A percentile compares a stretch with the other conserved stretches of the same genome.
Evolutionary conservation across 2,329 filamentous ascomycete species (phyloP).

Genomic region (Fusarium newnesense): DNA sequence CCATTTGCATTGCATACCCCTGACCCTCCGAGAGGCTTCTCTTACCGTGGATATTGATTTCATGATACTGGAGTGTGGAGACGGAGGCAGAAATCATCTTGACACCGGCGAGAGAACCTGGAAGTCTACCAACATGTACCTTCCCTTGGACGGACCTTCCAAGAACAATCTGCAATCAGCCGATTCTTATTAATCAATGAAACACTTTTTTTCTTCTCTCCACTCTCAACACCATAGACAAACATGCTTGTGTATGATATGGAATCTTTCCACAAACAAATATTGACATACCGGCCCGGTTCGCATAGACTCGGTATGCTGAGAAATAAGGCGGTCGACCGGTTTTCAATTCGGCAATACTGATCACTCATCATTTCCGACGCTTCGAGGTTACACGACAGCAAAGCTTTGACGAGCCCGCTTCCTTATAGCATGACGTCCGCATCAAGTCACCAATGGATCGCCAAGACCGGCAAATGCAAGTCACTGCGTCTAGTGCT

Average conservation of each 20-base stretch:
- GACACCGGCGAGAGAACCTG: background rate
- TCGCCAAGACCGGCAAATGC: constrained; percentile 31
- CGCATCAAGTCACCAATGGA: constrained; percentile 38
- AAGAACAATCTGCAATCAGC: background rate
- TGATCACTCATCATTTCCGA: constrained; percentile 10
- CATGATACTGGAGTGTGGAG: no score
- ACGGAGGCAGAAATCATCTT: background rate
- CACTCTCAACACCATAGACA: constrained; percentile 1
- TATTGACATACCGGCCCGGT: constrained; percentile 16
- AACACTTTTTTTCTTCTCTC: background rate
- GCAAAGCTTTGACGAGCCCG: background rate
- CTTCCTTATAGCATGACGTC: constrained; percentile 37
- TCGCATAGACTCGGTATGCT: constrained; percentile 16
- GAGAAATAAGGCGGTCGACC: constrained; percentile 1
- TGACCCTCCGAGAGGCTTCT: no score
- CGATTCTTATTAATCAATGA: background rate
- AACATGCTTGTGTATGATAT: background rate
- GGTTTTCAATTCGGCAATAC: background rate
- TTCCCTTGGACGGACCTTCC: background rate
- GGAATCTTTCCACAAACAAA: background rate
- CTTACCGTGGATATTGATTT: no score
- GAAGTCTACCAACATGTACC: background rate
- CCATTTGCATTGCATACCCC: no score
- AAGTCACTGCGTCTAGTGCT: constrained; percentile 34
- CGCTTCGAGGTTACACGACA: constrained; percentile 20